Evolutionary conservation across 352 stramenopile genomes (phyloP).

Genomic region (Globisporangium cylindrosporum): DNA sequence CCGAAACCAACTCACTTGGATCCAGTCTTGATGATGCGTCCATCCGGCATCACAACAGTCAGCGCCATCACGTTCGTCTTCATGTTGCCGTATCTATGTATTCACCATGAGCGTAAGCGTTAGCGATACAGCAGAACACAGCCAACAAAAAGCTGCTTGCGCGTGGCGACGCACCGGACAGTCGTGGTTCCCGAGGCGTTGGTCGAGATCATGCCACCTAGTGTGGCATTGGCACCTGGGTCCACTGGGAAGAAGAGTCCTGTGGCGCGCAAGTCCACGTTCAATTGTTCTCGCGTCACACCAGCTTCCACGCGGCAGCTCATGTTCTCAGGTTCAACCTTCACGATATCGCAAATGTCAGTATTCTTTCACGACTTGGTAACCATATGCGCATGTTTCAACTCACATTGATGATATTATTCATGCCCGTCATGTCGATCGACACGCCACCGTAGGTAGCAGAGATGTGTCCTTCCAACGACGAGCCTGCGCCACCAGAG

Average conservation of each 20-base stretch:
- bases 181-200: slow-evolving; percentile 90
- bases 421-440: slow-evolving; percentile 88
- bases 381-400: not conserved
- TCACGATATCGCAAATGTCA: not conserved
- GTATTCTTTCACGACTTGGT: not conserved
- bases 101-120: not conserved
- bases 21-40: slow-evolving; percentile 87
- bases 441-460: slow-evolving; percentile 87
- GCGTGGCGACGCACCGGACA: slow-evolving; percentile 40
- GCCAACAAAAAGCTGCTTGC: not conserved
- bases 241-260: slow-evolving; percentile 97
- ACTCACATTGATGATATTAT: slow-evolving; percentile 55
- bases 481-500: slow-evolving; percentile 30
- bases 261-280: slow-evolving; percentile 81
- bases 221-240: slow-evolving; percentile 93
- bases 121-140: not conserved
- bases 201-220: slow-evolving; percentile 95
- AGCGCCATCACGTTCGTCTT: slow-evolving; percentile 94
- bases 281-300: slow-evolving; percentile 92
- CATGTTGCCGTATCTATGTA: slow-evolving; percentile 93
- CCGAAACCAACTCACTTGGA: slow-evolving; percentile 47
- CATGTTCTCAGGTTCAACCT: slow-evolving; percentile 79
- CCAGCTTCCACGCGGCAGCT: slow-evolving; percentile 93
- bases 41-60: slow-evolving; percentile 90
- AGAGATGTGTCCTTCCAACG: slow-evolving; percentile 96